Conservation (phyloP, 1,284 basidiomycete species). For the Malassezia sympodialis region DNA sequence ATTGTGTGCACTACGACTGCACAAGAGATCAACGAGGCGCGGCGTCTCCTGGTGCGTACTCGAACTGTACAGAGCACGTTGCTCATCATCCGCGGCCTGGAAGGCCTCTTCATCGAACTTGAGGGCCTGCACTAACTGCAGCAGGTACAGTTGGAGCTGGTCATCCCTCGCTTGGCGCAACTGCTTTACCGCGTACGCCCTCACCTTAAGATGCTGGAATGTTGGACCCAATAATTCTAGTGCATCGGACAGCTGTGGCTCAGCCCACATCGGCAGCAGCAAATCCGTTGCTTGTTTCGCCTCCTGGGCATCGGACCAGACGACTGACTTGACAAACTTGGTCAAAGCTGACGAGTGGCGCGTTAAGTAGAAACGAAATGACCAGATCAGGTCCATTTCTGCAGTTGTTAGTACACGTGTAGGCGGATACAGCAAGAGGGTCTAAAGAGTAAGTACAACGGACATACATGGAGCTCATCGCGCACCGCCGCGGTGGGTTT, state of each 20-base stretch:
- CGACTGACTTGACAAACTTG: slow-evolving; percentile 95
- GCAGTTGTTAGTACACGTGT: slow-evolving; percentile 75
- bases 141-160: slow-evolving; percentile 82
- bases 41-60: slow-evolving; percentile 9
- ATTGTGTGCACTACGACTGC: slow-evolving; percentile 71
- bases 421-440: slow-evolving; percentile 77
- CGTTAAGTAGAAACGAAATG: slow-evolving; percentile 91
- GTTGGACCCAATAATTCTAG: slow-evolving; percentile 79
- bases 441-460: neutral
- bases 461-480: slow-evolving; percentile 67
- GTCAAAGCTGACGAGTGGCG: slow-evolving; percentile 78
- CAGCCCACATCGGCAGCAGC: slow-evolving; percentile 87
- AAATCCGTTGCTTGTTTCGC: slow-evolving; percentile 96
- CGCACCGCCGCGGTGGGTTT: slow-evolving; percentile 89
- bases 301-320: slow-evolving; percentile 90
- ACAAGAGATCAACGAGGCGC: slow-evolving; percentile 58
- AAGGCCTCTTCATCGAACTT: slow-evolving; percentile 52
- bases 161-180: slow-evolving; percentile 86
- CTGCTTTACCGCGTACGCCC: slow-evolving; percentile 86
- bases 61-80: neutral
- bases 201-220: slow-evolving; percentile 78
- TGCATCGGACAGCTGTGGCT: slow-evolving; percentile 91
- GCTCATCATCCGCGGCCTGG: neutral
- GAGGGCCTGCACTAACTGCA: slow-evolving; percentile 93
- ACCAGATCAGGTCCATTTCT: slow-evolving; percentile 95